Evolutionary conservation across 1,139 yeast species (phyloP).

Genomic region (Taiozyma sp.): DNA sequence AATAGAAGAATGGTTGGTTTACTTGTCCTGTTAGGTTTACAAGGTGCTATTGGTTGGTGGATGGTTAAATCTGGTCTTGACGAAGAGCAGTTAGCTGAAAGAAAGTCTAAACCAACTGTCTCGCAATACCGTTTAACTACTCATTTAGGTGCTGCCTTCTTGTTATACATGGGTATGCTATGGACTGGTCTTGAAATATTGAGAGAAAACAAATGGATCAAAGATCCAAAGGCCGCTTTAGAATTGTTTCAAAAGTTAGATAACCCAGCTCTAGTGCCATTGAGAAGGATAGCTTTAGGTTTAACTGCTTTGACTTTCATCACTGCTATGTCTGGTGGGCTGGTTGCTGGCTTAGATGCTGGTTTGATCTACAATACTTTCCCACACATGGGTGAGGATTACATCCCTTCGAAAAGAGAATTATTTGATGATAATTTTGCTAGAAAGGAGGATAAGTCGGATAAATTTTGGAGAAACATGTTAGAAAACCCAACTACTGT

Average conservation of each 20-base stretch:
- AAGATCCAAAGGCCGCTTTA: conserved; percentile 51
- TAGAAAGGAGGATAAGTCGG: conserved; percentile 62
- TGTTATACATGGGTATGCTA: conserved; percentile 82
- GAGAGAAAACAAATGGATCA: conserved; percentile 67
- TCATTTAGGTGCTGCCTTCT: conserved; percentile 90
- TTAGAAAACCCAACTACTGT: conserved; percentile 96
- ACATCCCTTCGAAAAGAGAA: conserved; percentile 69
- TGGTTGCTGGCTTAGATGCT: conserved; percentile 98
- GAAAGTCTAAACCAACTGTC: conserved; percentile 90
- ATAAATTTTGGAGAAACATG: conserved; percentile 86
- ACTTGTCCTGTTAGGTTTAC: conserved; percentile 77
- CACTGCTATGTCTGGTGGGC: conserved; percentile 96
- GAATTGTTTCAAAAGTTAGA: conserved; percentile 48
- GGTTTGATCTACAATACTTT: conserved; percentile 94
- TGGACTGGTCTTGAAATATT: conserved; percentile 86
- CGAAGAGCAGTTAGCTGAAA: conserved; percentile 69
- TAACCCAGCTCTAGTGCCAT: conserved; percentile 52
- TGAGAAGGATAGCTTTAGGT: conserved; percentile 51
- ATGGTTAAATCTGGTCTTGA: conserved; percentile 97
- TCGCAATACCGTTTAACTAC: conserved; percentile 94
- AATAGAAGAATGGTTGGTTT: conserved; percentile 67
- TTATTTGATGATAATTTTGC: conserved; percentile 73
- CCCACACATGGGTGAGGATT: conserved; percentile 89
- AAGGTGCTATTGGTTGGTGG: conserved; percentile 99
- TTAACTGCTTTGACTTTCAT: conserved; percentile 67